Conservation (phyloP, 257 asterid species). For the Solanum paucissectum region DNA sequence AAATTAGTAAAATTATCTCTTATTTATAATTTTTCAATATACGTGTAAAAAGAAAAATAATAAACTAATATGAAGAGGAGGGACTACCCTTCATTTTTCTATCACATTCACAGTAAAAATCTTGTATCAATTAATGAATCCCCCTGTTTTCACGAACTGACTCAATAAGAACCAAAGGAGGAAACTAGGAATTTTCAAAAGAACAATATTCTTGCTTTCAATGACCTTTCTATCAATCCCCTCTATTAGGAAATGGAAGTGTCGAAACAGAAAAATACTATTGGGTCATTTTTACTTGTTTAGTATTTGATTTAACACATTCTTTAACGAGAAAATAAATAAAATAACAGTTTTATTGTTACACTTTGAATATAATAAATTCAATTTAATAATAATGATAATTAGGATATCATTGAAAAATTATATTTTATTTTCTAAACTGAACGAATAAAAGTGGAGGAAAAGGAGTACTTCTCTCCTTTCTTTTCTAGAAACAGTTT, state of each 20-base stretch:
- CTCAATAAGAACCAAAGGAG: not conserved
- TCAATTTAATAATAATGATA: not conserved
- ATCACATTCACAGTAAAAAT: not conserved
- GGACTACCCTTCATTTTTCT: not conserved
- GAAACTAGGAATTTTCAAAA: not conserved
- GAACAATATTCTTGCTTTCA: not conserved
- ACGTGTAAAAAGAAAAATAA: too few species aligned
- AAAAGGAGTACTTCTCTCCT: not conserved
- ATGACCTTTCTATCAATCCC: not conserved
- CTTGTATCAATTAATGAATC: not conserved
- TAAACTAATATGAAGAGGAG: not conserved
- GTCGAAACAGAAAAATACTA: not conserved
- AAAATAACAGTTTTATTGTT: not conserved
- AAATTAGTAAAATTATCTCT: too few species aligned
- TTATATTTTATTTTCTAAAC: not conserved
- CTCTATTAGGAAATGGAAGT: not conserved
- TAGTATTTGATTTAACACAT: not conserved
- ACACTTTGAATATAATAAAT: not conserved
- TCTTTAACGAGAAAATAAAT: accelerated
- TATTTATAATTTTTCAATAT: too few species aligned
- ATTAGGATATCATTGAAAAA: not conserved
- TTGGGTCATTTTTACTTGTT: not conserved
- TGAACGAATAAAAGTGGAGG: not conserved
- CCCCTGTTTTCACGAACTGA: not conserved
- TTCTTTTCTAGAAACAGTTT: not conserved